Conservation (phyloP, 176 grass and related monocot species). For the Oryza glumipatula region DNA sequence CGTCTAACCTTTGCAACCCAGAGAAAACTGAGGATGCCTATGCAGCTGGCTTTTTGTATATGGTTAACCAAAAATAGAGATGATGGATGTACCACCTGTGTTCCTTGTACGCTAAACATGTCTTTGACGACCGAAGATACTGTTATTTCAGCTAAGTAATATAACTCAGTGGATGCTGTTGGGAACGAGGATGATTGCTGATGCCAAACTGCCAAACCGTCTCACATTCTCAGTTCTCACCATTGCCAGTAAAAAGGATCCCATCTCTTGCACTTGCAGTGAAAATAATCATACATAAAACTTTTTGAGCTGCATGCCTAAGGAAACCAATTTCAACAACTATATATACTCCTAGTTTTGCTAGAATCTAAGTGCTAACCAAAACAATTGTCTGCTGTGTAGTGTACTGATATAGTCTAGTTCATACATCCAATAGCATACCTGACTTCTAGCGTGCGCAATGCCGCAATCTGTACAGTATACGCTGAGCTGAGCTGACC, state of each 20-base stretch:
- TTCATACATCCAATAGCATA: constrained; percentile 1
- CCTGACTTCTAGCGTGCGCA: not conserved
- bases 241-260: not conserved
- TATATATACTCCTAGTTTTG: not conserved
- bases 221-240: not conserved
- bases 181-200: not conserved
- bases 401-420: not conserved
- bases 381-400: not conserved
- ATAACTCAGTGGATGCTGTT: not conserved
- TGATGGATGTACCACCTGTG: constrained; percentile 1
- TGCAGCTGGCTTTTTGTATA: not conserved
- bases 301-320: not conserved
- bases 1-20: not conserved
- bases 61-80: not conserved
- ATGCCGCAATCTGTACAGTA: not conserved
- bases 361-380: not conserved
- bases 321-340: not conserved
- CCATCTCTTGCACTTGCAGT: not conserved
- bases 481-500: not conserved
- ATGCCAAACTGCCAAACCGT: not conserved
- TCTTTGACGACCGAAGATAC: not conserved
- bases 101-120: constrained; percentile 1
- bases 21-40: not conserved
- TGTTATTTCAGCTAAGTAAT: not conserved
- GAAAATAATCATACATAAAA: not conserved